Evolutionary conservation across 1,139 yeast genomes (phyloP).

Genomic region (Diutina ranongensis): DNA sequence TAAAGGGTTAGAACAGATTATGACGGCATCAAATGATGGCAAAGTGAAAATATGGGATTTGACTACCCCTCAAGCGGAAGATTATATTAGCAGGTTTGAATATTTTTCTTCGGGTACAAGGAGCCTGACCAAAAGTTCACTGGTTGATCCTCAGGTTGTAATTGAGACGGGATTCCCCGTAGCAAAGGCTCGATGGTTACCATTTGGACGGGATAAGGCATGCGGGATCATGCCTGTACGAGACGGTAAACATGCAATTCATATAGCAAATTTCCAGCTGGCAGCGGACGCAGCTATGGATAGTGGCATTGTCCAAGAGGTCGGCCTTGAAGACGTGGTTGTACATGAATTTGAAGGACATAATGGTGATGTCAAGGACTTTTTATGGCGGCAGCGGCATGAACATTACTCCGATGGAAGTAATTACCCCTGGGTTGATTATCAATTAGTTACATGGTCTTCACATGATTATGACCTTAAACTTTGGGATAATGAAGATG

Average conservation of each 20-base stretch:
- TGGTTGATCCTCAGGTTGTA: conserved; percentile 37
- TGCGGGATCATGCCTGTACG: conserved; percentile 85
- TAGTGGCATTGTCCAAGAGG: conserved; percentile 18
- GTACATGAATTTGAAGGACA: conserved; percentile 68
- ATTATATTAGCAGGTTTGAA: neutral
- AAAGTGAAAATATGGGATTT: conserved; percentile 85
- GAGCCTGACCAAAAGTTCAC: neutral
- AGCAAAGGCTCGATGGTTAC: conserved; percentile 76
- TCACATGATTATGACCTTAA: conserved; percentile 69
- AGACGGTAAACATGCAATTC: conserved; percentile 73
- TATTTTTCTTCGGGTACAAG: neutral
- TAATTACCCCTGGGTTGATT: conserved; percentile 58
- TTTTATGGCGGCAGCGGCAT: conserved; percentile 67
- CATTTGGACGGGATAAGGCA: conserved; percentile 69
- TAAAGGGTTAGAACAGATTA: conserved; percentile 43
- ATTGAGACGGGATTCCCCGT: conserved; percentile 74
- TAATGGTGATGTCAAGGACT: conserved; percentile 73
- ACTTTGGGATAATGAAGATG: conserved; percentile 64
- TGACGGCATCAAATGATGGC: conserved; percentile 79
- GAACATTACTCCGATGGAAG: conserved; percentile 26
- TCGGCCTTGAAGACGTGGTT: conserved; percentile 24
- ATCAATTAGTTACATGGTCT: conserved; percentile 89
- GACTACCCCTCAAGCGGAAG: conserved; percentile 11
- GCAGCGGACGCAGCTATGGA: conserved; percentile 29
- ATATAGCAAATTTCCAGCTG: conserved; percentile 45